Evolutionary conservation across 192 early-diverging fungal species (phyloP).

Genomic region (Rhizophagus prolifer): DNA sequence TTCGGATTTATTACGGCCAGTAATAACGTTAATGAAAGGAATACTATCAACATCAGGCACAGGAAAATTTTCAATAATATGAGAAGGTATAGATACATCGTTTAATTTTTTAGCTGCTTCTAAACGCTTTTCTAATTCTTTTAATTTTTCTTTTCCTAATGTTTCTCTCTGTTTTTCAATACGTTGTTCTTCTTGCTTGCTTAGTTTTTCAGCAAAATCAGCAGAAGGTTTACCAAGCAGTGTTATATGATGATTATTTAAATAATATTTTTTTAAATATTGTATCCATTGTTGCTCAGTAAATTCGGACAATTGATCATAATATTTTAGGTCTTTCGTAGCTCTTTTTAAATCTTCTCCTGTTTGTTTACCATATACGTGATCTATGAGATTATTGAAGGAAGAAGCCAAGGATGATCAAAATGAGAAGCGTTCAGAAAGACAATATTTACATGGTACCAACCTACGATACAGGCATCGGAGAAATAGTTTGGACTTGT

Average conservation of each 20-base stretch:
- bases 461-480: conserved; percentile 34
- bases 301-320: conserved; percentile 43
- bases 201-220: conserved; percentile 47
- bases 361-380: conserved; percentile 51
- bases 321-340: conserved; percentile 44
- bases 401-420: neutral
- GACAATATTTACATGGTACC: neutral
- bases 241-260: conserved; percentile 45
- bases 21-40: conserved; percentile 50
- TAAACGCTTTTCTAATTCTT: conserved; percentile 47
- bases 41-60: conserved; percentile 53
- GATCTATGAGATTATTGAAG: conserved; percentile 37
- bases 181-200: conserved; percentile 51
- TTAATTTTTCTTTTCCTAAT: conserved; percentile 48
- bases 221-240: conserved; percentile 58
- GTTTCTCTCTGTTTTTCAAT: conserved; percentile 46
- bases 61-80: conserved; percentile 55
- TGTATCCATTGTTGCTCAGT: conserved; percentile 48
- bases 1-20: conserved; percentile 44
- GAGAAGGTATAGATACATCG: conserved; percentile 50
- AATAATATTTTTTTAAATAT: conserved; percentile 47
- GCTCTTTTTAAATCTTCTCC: conserved; percentile 48
- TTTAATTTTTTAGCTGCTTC: conserved; percentile 52
- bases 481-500: conserved; percentile 38
- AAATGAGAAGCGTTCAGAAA: neutral